These are phyloP conservation scores for Suhomyces kunorum DNA, from an alignment of 1,139 yeast genomes.

Conservation along the genomic window DNA sequence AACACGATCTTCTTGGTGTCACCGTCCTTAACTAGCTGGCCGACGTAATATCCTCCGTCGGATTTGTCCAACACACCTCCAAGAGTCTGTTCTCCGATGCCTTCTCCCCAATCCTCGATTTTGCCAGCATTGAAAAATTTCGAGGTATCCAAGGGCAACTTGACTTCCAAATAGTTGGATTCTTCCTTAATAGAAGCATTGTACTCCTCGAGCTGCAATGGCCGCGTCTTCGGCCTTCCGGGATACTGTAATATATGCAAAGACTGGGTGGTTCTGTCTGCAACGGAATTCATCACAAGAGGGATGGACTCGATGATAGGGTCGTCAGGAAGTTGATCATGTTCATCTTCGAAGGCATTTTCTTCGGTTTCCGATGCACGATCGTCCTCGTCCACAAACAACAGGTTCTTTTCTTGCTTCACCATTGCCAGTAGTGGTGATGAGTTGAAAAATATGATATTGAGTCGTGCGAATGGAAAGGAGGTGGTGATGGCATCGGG, in stretches of 20 bases:
- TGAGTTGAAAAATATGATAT: constrained; percentile 8
- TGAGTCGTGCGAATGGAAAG: constrained; percentile 3
- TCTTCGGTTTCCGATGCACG: constrained; percentile 9
- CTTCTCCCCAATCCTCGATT: constrained; percentile 62
- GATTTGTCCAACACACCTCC: constrained; percentile 65
- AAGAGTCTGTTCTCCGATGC: constrained; percentile 58
- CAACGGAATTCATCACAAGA: constrained; percentile 40
- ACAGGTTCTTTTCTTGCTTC: constrained; percentile 10
- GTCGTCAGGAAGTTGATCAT: constrained; percentile 52
- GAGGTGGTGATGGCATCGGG: too few species aligned
- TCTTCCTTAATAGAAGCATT: constrained; percentile 62
- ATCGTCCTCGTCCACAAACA: constrained; percentile 20
- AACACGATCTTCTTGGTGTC: constrained; percentile 52
- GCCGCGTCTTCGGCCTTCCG: constrained; percentile 57
- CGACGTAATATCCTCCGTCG: constrained; percentile 53
- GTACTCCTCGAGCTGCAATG: constrained; percentile 45
- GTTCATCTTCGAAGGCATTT: constrained; percentile 19
- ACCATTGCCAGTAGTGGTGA: constrained; percentile 4
- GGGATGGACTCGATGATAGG: constrained; percentile 81
- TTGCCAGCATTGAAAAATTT: constrained; percentile 66
- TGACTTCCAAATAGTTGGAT: constrained; percentile 61
- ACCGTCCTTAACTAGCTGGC: constrained; percentile 29
- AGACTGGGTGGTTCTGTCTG: constrained; percentile 26
- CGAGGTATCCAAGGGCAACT: constrained; percentile 65
- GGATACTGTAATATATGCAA: constrained; percentile 65